Evolutionary conservation across 169 alveolate genomes (phyloP), one percentile per base, ranked within the genome.

Genomic region (Plasmodium ovale): DNA sequence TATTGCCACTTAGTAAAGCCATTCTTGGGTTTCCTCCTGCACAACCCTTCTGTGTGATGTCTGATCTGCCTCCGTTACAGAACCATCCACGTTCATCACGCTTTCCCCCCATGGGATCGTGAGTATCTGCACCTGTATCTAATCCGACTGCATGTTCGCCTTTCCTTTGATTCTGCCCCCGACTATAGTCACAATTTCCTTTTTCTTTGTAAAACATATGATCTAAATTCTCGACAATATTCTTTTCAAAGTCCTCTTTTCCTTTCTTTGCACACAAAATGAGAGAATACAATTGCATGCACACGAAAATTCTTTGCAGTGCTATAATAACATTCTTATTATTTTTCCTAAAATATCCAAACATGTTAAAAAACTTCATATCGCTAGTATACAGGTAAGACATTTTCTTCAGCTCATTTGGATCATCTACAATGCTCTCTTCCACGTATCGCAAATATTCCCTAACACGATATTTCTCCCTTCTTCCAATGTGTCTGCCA

Each of bases 301-400:
- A 82, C 9, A 82, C 35, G 23, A 82, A 82, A 29, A 82, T 65
- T 65, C 90, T 64, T 47, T 82, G 90, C 9, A 82, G 37, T n/a
- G 90, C 84, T 10, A 82, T 67, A 9, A 82, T 82, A 65, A 82
- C 90, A 67, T 65, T 82, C 16, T 82, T 82, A 58, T 53, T 82
- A n/a, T 82, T 65, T 82, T 82, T 82, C 44, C 90, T 53, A 82
- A 82, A 82, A 53, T 49, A 65, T 58, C 49, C 79, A 82, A 82
- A 82, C 90, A 82, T 82, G 59, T 44, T 65, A 47, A 82, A 82
- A 12, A 82, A 82, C n/a, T 65, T 82, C 51, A 82, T 31, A 37
- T 82, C 90, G 9, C 49, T 82, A 9, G 64, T 31, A 54, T 65
- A 64, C 51, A 59, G 25, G 37, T 82, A 82, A 37, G 90, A 53